Evolutionary conservation across 208 protist species (phyloP).

Genomic region (Porcisia hertigi): DNA sequence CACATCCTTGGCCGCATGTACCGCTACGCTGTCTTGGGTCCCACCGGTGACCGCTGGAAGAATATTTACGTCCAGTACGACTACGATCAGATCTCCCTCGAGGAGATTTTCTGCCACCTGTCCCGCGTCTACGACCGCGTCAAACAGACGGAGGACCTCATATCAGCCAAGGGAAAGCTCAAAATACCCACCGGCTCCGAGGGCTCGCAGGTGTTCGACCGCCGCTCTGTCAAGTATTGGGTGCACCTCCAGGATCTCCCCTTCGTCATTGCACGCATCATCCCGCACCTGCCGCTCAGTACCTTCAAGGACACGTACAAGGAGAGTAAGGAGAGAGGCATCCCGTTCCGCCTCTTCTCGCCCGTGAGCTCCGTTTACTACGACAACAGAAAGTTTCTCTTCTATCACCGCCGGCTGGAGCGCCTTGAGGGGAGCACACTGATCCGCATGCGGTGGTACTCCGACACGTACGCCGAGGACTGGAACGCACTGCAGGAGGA

Average conservation of each 20-base stretch:
- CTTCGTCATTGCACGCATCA: slow-evolving; percentile 89
- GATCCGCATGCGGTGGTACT: slow-evolving; percentile 91
- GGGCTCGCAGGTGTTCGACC: slow-evolving; percentile 88
- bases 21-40: slow-evolving; percentile 82
- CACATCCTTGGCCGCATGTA: slow-evolving; percentile 88
- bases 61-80: slow-evolving; percentile 66
- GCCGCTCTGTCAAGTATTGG: slow-evolving; percentile 89
- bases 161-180: slow-evolving; percentile 54
- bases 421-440: slow-evolving; percentile 83
- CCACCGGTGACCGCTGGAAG: slow-evolving; percentile 82
- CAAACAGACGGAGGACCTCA: slow-evolving; percentile 63
- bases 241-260: slow-evolving; percentile 87
- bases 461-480: slow-evolving; percentile 72
- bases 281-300: slow-evolving; percentile 82
- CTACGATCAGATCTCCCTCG: slow-evolving; percentile 59
- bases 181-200: slow-evolving; percentile 58
- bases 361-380: slow-evolving; percentile 89
- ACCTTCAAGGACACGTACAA: slow-evolving; percentile 87
- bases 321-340: slow-evolving; percentile 47
- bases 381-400: slow-evolving; percentile 86
- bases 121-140: slow-evolving; percentile 83
- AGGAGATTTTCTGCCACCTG: slow-evolving; percentile 75
- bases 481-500: slow-evolving; percentile 63
- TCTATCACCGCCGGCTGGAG: slow-evolving; percentile 86
- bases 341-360: slow-evolving; percentile 75